These are phyloP conservation scores for Cadophora sp. DNA, from an alignment of 2,329 filamentous ascomycete species.

Conservation along the genomic window DNA sequence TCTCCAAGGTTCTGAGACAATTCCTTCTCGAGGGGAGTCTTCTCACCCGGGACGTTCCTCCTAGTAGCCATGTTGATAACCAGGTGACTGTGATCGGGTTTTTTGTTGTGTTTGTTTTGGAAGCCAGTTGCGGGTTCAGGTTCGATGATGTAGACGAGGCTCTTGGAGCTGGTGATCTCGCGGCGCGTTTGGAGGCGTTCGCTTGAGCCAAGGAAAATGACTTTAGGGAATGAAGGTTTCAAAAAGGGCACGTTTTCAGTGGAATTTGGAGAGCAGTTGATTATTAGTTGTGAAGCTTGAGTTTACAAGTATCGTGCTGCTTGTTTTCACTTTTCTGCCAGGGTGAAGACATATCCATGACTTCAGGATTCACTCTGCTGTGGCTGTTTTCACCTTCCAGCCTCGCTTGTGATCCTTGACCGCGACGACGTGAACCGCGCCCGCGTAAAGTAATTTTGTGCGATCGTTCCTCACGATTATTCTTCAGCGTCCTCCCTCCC, in stretches of 20 bases:
- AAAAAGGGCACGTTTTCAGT: neutral
- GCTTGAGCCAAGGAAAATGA: constrained; percentile 7
- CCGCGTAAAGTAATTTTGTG: constrained; percentile 22
- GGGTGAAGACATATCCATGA: neutral
- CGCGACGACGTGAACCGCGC: constrained; percentile 19
- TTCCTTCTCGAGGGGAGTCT: constrained; percentile 68
- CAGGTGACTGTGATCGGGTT: constrained; percentile 18
- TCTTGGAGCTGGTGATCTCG: constrained; percentile 21
- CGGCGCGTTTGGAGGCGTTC: constrained; percentile 16
- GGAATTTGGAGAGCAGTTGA: neutral
- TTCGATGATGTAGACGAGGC: constrained; percentile 16
- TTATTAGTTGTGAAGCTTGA: constrained; percentile 1
- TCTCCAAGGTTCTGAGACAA: constrained; percentile 49
- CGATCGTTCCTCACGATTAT: neutral
- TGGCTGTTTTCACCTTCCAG: constrained; percentile 5
- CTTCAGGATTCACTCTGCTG: neutral
- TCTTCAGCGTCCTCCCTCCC: neutral
- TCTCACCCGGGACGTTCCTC: constrained; percentile 70
- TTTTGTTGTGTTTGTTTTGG: constrained; percentile 2
- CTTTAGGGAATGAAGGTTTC: constrained; percentile 11
- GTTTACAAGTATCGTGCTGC: neutral
- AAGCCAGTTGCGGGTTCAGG: constrained; percentile 9
- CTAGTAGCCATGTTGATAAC: constrained; percentile 68
- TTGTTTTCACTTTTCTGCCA: neutral
- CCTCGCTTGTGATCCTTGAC: constrained; percentile 13